Evolutionary conservation across 2,329 filamentous ascomycete genomes (phyloP).

Genomic region (Trichophyton benhamiae): DNA sequence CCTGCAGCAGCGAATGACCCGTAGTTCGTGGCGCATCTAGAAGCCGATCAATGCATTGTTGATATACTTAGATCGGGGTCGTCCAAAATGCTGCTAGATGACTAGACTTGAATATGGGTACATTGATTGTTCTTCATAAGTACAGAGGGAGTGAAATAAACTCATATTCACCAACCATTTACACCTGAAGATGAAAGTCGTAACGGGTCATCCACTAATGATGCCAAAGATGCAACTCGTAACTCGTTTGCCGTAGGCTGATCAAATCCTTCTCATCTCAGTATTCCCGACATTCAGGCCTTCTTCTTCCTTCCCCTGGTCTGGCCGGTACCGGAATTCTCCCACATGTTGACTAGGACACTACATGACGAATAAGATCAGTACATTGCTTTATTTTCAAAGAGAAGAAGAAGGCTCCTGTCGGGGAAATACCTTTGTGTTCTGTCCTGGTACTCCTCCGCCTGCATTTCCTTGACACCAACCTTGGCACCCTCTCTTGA

Average conservation of each 20-base stretch:
- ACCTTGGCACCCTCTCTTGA: slow-evolving; percentile 50
- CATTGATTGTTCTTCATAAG: neutral
- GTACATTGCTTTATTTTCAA: neutral
- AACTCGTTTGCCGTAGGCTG: neutral
- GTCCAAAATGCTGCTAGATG: no score
- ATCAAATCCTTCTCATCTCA: neutral
- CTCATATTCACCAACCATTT: neutral
- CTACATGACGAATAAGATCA: slow-evolving; percentile 17
- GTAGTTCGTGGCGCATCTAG: neutral
- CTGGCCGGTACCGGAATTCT: slow-evolving; percentile 13
- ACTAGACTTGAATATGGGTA: neutral
- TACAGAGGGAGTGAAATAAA: neutral
- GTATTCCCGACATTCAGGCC: neutral
- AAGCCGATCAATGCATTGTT: neutral
- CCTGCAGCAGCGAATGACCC: neutral
- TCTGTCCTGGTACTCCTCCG: slow-evolving; percentile 48
- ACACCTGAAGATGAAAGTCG: neutral
- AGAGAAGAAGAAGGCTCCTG: neutral
- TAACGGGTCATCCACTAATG: neutral
- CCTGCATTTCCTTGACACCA: slow-evolving; percentile 44
- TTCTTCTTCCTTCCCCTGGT: neutral
- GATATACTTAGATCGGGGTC: neutral
- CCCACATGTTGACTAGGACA: slow-evolving; percentile 40
- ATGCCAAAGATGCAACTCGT: neutral
- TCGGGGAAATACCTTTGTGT: slow-evolving; percentile 40